phyloP scores from a whole-genome alignment of 805 yeast genomes.

The Metschnikowia reukaufii region DNA sequence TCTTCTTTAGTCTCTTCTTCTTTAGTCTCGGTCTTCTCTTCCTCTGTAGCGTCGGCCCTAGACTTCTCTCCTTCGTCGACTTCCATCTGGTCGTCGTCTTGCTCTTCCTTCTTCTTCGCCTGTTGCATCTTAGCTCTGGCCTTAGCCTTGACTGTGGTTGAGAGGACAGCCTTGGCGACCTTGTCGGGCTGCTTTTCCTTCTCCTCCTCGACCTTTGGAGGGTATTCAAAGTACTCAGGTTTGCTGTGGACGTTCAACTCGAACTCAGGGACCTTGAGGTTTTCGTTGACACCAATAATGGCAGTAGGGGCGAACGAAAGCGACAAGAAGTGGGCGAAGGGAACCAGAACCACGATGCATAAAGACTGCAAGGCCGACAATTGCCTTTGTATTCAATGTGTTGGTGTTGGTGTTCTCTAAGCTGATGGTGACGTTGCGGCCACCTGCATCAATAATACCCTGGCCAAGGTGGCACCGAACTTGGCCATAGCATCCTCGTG shows the following conservation, averaged over 20 bases:
- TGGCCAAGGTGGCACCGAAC: conserved; percentile 97
- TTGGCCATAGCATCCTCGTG: conserved; percentile 96
- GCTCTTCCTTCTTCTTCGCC: conserved; percentile 53
- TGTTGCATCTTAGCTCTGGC: conserved; percentile 77
- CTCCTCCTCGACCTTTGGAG: conserved; percentile 80
- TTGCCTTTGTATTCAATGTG: conserved; percentile 84
- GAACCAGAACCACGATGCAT: conserved; percentile 98
- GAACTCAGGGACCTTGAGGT: conserved; percentile 83
- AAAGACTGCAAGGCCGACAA: conserved; percentile 88
- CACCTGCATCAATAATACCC: conserved; percentile 98
- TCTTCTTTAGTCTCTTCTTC: conserved; percentile 25
- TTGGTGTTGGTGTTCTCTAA: conserved; percentile 87
- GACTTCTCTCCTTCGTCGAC: conserved; percentile 30
- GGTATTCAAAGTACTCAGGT: conserved; percentile 79
- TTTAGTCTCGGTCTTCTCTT: conserved; percentile 20
- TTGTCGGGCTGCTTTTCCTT: conserved; percentile 84
- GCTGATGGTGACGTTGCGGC: conserved; percentile 93
- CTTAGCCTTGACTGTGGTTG: conserved; percentile 92
- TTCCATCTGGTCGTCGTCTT: conserved; percentile 45
- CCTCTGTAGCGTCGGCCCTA: conserved; percentile 8
- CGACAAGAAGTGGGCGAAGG: conserved; percentile 88
- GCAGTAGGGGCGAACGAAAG: conserved; percentile 92
- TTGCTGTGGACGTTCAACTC: conserved; percentile 78
- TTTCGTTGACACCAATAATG: conserved; percentile 80
- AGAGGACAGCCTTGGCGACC: conserved; percentile 87